Evolutionary conservation across 306 rosid genomes (phyloP), one percentile per base, ranked within the genome.

Genomic region (Inga oerstediana): DNA sequence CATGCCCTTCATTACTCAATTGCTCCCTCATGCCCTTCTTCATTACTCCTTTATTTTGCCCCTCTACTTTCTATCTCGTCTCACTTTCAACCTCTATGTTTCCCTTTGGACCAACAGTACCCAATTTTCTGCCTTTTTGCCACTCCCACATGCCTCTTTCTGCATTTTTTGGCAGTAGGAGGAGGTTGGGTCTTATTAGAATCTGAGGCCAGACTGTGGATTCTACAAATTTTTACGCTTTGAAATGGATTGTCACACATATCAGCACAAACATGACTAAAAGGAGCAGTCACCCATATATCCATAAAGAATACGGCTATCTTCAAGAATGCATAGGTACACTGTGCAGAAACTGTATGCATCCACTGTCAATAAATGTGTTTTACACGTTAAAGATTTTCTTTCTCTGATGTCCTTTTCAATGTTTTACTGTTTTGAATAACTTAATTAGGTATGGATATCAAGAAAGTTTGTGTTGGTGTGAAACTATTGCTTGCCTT

Each of bases 401-500:
- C 8, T 16, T 52, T 52, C 58, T 52, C 9, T 52, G n/a, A 52
- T 52, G 9, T 4, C 58, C 16, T 15, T 16, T 52, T 52, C n/a
- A 4, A 5, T 52, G 16, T 16, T 52, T 52, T 15, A 4, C 8
- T 16, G 5, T 52, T 68, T 68, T 67, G 45, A 67, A 7, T 35
- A 68, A 37, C 16, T 69, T 17, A 69, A 67, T 35, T 69, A 27
- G 22, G 20, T 52, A 39, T 30, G 72, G 54, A 54, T 54, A 0
- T n/a, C 35, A 16, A 44, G 76, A 65, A 39, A 54, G 30, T 11
- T 44, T 43, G 51, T 56, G 6, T 8, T 34, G 58, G 14, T 58
- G 10, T n/a, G 24, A 65, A 71, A 32, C 58, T 72, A 52, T 67
- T 35, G 79, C 20, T 35, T 75, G 10, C 27, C 65, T 75, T 75